Percentiles rank a stretch among this genome's conserved stretches.
Evolutionary conservation across 1,284 basidiomycete genomes (phyloP).

Genomic region (Rhodotorula sp.): DNA sequence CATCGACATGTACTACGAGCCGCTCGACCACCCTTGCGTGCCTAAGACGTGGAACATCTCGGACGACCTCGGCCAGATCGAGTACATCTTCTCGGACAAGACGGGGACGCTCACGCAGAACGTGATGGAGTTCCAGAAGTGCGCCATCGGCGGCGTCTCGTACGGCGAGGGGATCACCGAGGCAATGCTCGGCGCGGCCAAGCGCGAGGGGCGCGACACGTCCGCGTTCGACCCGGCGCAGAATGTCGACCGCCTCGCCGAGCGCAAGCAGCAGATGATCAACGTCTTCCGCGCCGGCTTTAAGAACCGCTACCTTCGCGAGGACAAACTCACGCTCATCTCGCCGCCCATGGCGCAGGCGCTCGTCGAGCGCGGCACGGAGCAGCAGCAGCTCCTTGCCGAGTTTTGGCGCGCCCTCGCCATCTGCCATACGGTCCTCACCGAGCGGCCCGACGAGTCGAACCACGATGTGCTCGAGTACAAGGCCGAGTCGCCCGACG

Average conservation of each 20-base stretch:
- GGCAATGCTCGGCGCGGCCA: constrained; percentile 87
- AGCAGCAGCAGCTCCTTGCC: constrained; percentile 56
- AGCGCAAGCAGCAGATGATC: constrained; percentile 81
- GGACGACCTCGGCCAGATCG: constrained; percentile 95
- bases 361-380: constrained; percentile 57
- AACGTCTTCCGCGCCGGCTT: constrained; percentile 70
- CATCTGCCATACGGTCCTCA: constrained; percentile 85
- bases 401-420: constrained; percentile 88
- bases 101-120: constrained; percentile 93
- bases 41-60: constrained; percentile 99
- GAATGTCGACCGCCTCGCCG: constrained; percentile 57
- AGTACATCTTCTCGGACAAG: constrained; percentile 98
- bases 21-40: constrained; percentile 80
- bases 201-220: constrained; percentile 71
- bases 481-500: constrained; percentile 94
- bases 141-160: constrained; percentile 76
- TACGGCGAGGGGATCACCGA: constrained; percentile 96
- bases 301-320: constrained; percentile 84
- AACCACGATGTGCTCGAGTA: constrained; percentile 76
- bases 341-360: constrained; percentile 80
- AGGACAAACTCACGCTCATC: constrained; percentile 82
- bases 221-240: constrained; percentile 66
- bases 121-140: constrained; percentile 97
- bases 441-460: constrained; percentile 61
- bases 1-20: constrained; percentile 90